Base-by-base conservation (phyloP, 2,329 filamentous ascomycete species). In the Penicillium sp. region DNA sequence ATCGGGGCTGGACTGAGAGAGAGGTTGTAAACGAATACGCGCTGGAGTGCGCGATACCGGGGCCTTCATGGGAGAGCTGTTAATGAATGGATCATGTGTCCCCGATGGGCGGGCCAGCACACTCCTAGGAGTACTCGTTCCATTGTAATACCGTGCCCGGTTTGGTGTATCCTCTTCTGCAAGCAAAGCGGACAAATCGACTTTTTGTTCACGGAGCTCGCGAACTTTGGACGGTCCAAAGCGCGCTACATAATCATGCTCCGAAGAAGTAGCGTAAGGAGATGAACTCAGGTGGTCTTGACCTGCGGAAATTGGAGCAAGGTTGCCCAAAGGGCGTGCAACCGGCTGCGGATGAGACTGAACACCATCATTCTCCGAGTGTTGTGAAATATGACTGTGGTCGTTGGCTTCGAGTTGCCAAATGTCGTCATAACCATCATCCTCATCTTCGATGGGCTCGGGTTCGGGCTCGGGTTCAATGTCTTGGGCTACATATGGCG, bases 321-420 rank as follows among this genome's bases (percentile, higher is more conserved):
- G 49, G 19, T 62, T 60, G 57, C 70, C 73, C 71, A 68, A 73
- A 35, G 73, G 69, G n/a, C 52, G 66, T 77, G 33, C 71, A 68
- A 27, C 67, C 63, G 40, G 68, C 58, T 27, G 64, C 64, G 51
- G 66, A 54, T 15, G 62, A 60, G 15, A 58, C 61, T 31, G 65
- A 59, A 43, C 42, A 54, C 41, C 56, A 50, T 68, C 62, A 43
- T 71, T 61, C 17, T 63, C 60, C n/a, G 66, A 67, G 31, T 61
- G 65, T 54, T 71, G 65, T 13, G 71, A 71, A 12, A 68, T 61
- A 21, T 71, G 65, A 42, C 70, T 74, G 42, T 73, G 69, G 49
- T 77, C 72, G n/a, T 69, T 67, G 41, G 76, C 75, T 62, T 78
- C 75, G 62, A 76, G 73, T 60, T 80, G 77, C 79, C 79, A 81